Base-by-base conservation (phyloP, 2,329 filamentous ascomycete genomes). In the Colletotrichum noveboracense region DNA sequence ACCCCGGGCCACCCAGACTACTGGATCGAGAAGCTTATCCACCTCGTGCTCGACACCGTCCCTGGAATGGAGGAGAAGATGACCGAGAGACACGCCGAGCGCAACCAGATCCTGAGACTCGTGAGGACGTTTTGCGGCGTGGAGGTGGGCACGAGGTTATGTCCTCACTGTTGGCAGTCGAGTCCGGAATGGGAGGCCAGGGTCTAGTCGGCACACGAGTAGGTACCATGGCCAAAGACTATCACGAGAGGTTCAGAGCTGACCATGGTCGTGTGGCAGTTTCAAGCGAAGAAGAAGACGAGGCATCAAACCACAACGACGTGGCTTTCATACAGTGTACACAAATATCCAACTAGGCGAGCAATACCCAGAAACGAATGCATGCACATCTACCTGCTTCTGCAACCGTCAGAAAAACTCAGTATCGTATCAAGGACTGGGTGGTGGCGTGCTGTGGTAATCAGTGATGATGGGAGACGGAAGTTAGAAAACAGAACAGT, bases 31-130 rank as follows among this genome's bases (percentile, higher is more conserved):
- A 52, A 52, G n/a, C 43, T 52, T 21, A 21, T 52, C n/a, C 43
- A 52, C 43, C 43, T 52, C n/a, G 43, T 52, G 16, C 43, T 52
- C 43, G 43, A 52, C n/a, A 52, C 43, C 43, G 43, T 52, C n/a
- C 43, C 43, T 24, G 43, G 43, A 21, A 52, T 52, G n/a, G 43
- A 52, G n/a, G 43, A 52, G 43, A 52, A 52, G 43, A 21, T 52
- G 43, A 52, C 43, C n/a, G 43, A 52, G 43, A 52, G 43, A 52
- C 43, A 52, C 12, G n/a, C 43, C 5, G 43, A 52, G n/a, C 43
- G 43, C 6, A 52, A 52, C 43, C 43, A 52, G 43, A 52, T 52
- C 43, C n/a, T 52, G 43, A 21, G 43, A 21, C 43, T 52, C n/a
- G 43, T 52, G n/a, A 52, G 43, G 10, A 52, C 43, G 4, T 52